Percentiles rank a stretch among this genome's conserved stretches.
Conservation (phyloP, 2,329 filamentous ascomycete species). For the Stagonosporopsis cucurbitacearum region DNA sequence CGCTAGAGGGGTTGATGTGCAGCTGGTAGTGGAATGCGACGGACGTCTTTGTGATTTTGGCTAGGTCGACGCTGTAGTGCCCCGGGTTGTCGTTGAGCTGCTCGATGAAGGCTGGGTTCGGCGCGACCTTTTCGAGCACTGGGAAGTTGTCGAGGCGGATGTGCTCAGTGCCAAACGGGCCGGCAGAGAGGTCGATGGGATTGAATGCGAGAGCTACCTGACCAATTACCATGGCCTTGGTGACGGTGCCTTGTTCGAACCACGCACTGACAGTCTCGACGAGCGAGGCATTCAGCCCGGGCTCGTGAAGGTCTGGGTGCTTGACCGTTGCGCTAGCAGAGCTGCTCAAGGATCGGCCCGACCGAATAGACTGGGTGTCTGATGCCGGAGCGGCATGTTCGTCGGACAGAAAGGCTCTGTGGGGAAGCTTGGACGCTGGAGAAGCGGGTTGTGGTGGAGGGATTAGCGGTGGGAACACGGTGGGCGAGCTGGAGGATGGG, state of each 20-base stretch:
- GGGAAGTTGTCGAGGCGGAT: constrained; percentile 89
- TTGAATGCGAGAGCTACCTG: constrained; percentile 91
- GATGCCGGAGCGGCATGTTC: constrained; percentile 67
- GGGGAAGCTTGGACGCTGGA: constrained; percentile 45
- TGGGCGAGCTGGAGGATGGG: constrained; percentile 13
- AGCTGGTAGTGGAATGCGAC: constrained; percentile 94
- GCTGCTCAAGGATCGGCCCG: constrained; percentile 77
- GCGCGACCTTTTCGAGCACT: constrained; percentile 87
- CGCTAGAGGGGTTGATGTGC: constrained; percentile 66
- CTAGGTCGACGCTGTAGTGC: constrained; percentile 78
- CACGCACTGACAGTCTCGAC: constrained; percentile 89
- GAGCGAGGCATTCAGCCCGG: constrained; percentile 85
- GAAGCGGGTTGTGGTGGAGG: constrained; percentile 43
- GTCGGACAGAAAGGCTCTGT: constrained; percentile 46
- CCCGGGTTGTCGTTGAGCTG: constrained; percentile 73
- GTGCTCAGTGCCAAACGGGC: constrained; percentile 60
- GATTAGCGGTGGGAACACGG: constrained; percentile 25
- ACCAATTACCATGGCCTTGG: constrained; percentile 76
- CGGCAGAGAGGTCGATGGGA: constrained; percentile 54
- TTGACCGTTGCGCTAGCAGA: constrained; percentile 67
- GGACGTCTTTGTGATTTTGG: constrained; percentile 72
- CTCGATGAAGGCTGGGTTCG: constrained; percentile 88
- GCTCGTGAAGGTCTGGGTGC: constrained; percentile 80
- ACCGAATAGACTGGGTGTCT: constrained; percentile 91
- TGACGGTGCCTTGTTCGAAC: constrained; percentile 76